Evolutionary conservation across 2,329 filamentous ascomycete species (phyloP).

Genomic region (Thelonectria rubi): DNA sequence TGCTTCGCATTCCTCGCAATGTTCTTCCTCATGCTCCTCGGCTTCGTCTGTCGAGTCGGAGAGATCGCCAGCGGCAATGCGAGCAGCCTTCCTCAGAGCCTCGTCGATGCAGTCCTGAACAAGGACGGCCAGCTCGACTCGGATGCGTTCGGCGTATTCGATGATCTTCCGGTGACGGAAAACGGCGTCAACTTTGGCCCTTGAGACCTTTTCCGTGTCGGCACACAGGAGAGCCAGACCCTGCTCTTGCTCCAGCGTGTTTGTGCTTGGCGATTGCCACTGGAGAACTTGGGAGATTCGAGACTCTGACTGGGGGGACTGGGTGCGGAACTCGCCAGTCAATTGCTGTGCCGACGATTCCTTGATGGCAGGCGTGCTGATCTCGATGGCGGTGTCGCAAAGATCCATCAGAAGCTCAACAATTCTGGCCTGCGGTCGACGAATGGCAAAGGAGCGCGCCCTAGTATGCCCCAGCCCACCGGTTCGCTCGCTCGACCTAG

Average conservation of each 20-base stretch:
- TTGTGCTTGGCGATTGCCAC: constrained; percentile 94
- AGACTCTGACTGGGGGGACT: constrained; percentile 95
- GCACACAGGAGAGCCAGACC: constrained; percentile 87
- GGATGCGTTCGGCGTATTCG: constrained; percentile 95
- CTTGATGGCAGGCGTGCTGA: constrained; percentile 93
- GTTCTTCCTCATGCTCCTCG: constrained; percentile 54
- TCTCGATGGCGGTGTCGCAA: constrained; percentile 94
- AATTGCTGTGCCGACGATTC: constrained; percentile 72
- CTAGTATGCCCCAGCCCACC: constrained; percentile 82
- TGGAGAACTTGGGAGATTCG: constrained; percentile 93
- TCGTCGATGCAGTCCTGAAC: constrained; percentile 97
- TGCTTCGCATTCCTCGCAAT: constrained; percentile 47
- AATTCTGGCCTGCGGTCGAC: constrained; percentile 88
- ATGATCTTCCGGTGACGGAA: constrained; percentile 91
- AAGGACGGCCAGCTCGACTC: constrained; percentile 89
- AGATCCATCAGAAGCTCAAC: constrained; percentile 94
- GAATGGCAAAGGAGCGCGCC: constrained; percentile 88
- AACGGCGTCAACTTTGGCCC: constrained; percentile 91
- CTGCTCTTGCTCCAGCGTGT: constrained; percentile 92
- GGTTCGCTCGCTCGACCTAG: constrained; percentile 77
- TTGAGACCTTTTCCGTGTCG: constrained; percentile 86
- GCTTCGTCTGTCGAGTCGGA: constrained; percentile 78
- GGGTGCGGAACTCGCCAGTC: constrained; percentile 83
- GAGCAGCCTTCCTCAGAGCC: constrained; percentile 87
- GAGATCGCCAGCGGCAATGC: constrained; percentile 84